Evolutionary conservation across 2,329 filamentous ascomycete species (phyloP).

Genomic region (Lachnellula cervina): DNA sequence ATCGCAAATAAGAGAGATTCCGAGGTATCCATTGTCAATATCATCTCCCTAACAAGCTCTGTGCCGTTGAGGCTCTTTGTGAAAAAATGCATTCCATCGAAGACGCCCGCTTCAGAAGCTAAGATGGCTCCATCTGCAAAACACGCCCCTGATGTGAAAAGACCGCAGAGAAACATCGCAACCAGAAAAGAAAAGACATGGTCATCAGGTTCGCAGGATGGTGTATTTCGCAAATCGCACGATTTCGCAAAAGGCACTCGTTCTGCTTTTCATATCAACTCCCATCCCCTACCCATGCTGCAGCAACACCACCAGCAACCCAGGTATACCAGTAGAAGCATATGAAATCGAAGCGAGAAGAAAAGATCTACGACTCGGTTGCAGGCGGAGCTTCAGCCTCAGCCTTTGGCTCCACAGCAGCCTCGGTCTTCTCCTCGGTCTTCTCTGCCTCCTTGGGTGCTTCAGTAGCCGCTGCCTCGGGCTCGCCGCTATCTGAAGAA

Average conservation of each 20-base stretch:
- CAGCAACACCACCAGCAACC: conserved; percentile 31
- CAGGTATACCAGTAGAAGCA: conserved; percentile 30
- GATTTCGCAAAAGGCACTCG: conserved; percentile 27
- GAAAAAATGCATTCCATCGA: conserved; percentile 30
- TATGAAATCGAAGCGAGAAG: conserved; percentile 37
- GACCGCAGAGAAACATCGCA: conserved; percentile 28
- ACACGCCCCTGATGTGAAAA: conserved; percentile 23
- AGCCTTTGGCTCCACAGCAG: conserved; percentile 23
- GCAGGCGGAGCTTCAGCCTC: conserved; percentile 36
- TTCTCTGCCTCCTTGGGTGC: conserved; percentile 58
- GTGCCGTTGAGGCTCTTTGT: conserved; percentile 29
- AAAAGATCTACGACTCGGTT: conserved; percentile 49
- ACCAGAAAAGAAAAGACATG: conserved; percentile 33
- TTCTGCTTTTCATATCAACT: conserved; percentile 35
- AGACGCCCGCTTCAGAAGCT: conserved; percentile 28
- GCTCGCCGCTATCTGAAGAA: conserved; percentile 82
- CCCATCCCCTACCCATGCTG: conserved; percentile 32
- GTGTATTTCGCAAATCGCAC: conserved; percentile 33
- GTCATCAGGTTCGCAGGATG: conserved; percentile 34
- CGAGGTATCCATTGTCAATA: conserved; percentile 17
- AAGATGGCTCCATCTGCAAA: conserved; percentile 23
- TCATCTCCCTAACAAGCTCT: conserved; percentile 21
- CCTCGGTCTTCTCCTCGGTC: conserved; percentile 41
- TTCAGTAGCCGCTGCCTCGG: conserved; percentile 55
- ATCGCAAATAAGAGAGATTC: conserved; percentile 23